Evolutionary conservation across 106 monocot species (phyloP), one percentile per base, ranked within the genome.

Genomic region (Phalaenopsis aphrodite): DNA sequence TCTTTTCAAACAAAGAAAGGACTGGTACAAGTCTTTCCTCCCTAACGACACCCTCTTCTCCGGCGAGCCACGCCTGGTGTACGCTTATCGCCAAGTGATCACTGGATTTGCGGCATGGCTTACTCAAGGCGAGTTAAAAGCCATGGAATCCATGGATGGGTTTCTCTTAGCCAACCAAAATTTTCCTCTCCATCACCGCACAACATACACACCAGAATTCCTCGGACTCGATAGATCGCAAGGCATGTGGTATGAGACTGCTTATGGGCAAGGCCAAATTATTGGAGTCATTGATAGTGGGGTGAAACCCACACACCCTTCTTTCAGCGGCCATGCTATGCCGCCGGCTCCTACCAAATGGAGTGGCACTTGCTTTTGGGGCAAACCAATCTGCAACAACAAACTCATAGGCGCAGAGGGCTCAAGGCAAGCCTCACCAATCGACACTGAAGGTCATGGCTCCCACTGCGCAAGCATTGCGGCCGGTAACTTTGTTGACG

Each of bases 361-460:
- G 91, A 92, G 76, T 11, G 91, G 91, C 14, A 56, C 68, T 18
- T 92, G 89, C 61, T 77, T 82, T 15, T 89, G 87, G 79, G 43
- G 77, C 9, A 21, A 24, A 2, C 55, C 81, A 21, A 45, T 74
- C 0, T 91, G 91, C 61, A 91, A 83, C 79, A 91, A 87, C 77
- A 91, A 91, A 80, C 84, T 91, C 72, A 88, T 91, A 9, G 90
- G 84, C 0, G 87, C 83, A 8, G 55, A 17, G 61, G 15, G n/a
- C 14, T 78, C 77, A 48, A 17, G 38, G 0, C 1, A 11, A 2
- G 4, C 3, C 18, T 3, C 17, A 5, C 74, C 74, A 15, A 1
- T 74, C 1, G 74, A 74, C 19, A 74, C 17, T 3, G 17, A 57
- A 4, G 79, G 64, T 1, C 79, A 79, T 9, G 79, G 61, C 3